phyloP scores from a whole-genome alignment of 176 grass and related monocot genomes.

The Musa schizocarpa region DNA sequence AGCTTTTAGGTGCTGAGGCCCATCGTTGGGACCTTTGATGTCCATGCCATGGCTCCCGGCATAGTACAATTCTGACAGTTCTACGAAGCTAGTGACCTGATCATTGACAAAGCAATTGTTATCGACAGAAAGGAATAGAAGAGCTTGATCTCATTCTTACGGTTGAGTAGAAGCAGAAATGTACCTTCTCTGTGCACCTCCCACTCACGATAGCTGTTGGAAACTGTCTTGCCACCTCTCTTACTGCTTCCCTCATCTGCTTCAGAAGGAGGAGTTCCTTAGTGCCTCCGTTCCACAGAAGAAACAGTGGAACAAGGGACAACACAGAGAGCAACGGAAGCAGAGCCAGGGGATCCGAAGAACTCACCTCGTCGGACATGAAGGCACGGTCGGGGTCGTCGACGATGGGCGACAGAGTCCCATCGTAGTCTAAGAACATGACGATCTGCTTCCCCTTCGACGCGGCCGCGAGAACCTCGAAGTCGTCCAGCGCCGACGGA shows the following conservation, averaged over 20 bases:
- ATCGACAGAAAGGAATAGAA: background rate
- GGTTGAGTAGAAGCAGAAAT: background rate
- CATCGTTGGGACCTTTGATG: constrained; percentile 53
- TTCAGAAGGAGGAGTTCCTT: background rate
- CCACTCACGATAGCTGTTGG: constrained; percentile 80
- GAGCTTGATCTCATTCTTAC: background rate
- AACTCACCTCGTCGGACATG: constrained; percentile 18
- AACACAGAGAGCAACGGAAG: background rate
- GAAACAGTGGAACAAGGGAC: background rate
- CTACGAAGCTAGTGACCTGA: constrained; percentile 58
- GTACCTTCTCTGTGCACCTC: constrained; percentile 67
- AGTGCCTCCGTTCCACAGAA: no score
- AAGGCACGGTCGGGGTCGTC: constrained; percentile 24
- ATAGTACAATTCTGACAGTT: constrained; percentile 59
- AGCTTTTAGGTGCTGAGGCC: constrained; percentile 19
- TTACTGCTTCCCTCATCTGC: constrained; percentile 66
- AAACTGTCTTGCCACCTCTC: constrained; percentile 48
- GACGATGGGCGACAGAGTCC: constrained; percentile 24
- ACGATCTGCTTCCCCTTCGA: constrained; percentile 16
- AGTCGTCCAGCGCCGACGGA: constrained; percentile 18
- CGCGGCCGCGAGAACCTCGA: background rate
- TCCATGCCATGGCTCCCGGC: constrained; percentile 91
- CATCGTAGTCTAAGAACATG: constrained; percentile 26
- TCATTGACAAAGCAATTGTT: background rate
- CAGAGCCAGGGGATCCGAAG: no score